Base-by-base conservation (phyloP, 306 rosid species). In the Crataegus laevigata region DNA sequence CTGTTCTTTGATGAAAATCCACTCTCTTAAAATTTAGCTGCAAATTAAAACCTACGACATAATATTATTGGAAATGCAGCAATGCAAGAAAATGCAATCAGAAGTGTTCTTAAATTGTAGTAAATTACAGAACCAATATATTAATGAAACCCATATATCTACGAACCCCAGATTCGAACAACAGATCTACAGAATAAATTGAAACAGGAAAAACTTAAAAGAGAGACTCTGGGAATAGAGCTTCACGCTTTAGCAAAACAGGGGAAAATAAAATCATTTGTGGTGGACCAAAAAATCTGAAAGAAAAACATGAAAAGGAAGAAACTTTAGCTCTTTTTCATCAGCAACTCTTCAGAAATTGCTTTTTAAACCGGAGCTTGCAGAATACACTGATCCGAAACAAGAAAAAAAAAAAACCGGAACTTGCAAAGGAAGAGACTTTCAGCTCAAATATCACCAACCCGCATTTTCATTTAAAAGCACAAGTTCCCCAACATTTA, bases 131-230 rank as follows among this genome's bases (percentile, higher is more conserved):
- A 15, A 5, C 54, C 21, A 5, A 60, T 12, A 58, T 58, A 58
- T 26, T 60, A 29, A 60, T 42, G 38, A 75, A 86, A 76, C 76
- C 50, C 77, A 57, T 51, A 79, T 88, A 84, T 85, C 90, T 77
- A 72, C 69, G 55, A 72, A 84, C 51, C 65, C 22, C 38, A 50
- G 68, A 73, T 69, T 25, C 59, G 66, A 66, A 21, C 60, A 50
- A 50, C 73, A 64, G 68, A 82, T 78, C 77, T 25, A 25, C 40
- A 36, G 40, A 79, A 66, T 47, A 79, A 61, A 52, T 13, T 19
- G 55, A 38, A 28, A 75, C 52, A 74, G 40, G n/a, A 63, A 76
- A 36, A 78, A 11, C 45, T 54, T 30, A n/a, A 70, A 68, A 63
- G 32, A 76, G 59, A 58, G 72, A 22, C 4, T 8, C 22, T n/a